Evolutionary conservation across 2,329 filamentous ascomycete species (phyloP).

Genomic region (Botrytis hyacinthi): DNA sequence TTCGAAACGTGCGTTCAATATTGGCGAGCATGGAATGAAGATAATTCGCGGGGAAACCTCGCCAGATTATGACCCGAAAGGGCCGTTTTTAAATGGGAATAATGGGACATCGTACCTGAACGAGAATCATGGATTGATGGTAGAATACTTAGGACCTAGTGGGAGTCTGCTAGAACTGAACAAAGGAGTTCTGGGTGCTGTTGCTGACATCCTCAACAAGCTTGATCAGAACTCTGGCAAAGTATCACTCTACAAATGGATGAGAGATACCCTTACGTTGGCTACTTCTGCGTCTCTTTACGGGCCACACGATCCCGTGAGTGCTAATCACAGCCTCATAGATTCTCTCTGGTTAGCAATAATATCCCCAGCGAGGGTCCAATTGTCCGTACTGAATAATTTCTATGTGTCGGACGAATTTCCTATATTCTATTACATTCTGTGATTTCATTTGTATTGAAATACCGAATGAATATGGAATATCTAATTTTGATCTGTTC

Average conservation of each 20-base stretch:
- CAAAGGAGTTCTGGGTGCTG: conserved; percentile 40
- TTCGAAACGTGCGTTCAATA: conserved; percentile 42
- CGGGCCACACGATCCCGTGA: conserved; percentile 46
- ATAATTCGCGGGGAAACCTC: conserved; percentile 36
- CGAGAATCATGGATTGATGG: conserved; percentile 41
- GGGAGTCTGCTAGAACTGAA: conserved; percentile 43
- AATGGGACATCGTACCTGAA: conserved; percentile 39
- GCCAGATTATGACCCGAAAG: conserved; percentile 33
- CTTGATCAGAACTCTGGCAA: conserved; percentile 38
- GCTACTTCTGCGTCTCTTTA: conserved; percentile 46
- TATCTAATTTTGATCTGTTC: not conserved
- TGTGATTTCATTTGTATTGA: not conserved
- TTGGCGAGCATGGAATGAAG: conserved; percentile 38
- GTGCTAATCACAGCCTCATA: conserved; percentile 39
- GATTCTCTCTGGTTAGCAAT: conserved; percentile 41
- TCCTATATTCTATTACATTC: not conserved
- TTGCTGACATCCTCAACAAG: conserved; percentile 39
- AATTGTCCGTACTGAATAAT: not conserved
- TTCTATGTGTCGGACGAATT: not conserved
- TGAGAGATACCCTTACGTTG: conserved; percentile 43
- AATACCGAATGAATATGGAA: not conserved
- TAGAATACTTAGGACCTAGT: conserved; percentile 39
- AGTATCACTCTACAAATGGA: conserved; percentile 42
- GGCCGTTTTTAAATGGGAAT: conserved; percentile 30
- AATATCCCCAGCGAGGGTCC: not conserved